Base-by-base conservation (phyloP, 768 basidiomycete genomes). In the Podaxis pistillaris region DNA sequence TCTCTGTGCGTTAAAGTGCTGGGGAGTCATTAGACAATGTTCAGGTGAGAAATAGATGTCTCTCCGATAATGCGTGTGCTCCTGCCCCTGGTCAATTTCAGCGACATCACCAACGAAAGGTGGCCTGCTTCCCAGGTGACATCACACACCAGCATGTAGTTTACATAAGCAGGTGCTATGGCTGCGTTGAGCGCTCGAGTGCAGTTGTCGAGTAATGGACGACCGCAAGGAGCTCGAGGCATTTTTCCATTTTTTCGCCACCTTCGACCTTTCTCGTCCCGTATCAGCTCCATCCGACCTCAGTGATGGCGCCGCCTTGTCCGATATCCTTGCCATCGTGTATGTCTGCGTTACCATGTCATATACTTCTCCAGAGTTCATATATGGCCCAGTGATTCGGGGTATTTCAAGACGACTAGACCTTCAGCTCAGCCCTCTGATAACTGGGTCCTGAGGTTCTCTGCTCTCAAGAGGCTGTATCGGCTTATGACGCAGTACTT, bases 361-460 rank as follows among this genome's bases (percentile, higher is more conserved):
- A 50, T 51, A 17, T 60, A 60, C 40, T 50, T 51, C 52, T 58
- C 44, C 46, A 50, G 50, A 47, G 19, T 49, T 55, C 17, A 50
- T n/a, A 22, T 61, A 22, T 51, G 15, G 33, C 37, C 37, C 70
- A 95, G 93, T 66, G 94, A 95, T 76, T 79, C 80, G 53, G 83
- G 87, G 36, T 93, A 93, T 76, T 96, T 96, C 70, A 83, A 85
- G 58, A 75, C 86, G 3, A 76, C 79, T 19, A 83, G 89, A 11
- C 76, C 84, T 4, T 78, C 86, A 0, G 74, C 82, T 17, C 86
- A 91, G 58, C 81, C 81, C 1, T 85, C 89, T 11, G 93, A 94
- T 69, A 95, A 93, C 74, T 96, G 94, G 94, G 91, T 94, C 61
- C 75, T 94, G 36, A 86, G 93, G 12, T 93, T 94, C 74, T 88